Evolutionary conservation across 805 yeast species (phyloP), one percentile per base, ranked within the genome.

Genomic region (Candida montana): DNA sequence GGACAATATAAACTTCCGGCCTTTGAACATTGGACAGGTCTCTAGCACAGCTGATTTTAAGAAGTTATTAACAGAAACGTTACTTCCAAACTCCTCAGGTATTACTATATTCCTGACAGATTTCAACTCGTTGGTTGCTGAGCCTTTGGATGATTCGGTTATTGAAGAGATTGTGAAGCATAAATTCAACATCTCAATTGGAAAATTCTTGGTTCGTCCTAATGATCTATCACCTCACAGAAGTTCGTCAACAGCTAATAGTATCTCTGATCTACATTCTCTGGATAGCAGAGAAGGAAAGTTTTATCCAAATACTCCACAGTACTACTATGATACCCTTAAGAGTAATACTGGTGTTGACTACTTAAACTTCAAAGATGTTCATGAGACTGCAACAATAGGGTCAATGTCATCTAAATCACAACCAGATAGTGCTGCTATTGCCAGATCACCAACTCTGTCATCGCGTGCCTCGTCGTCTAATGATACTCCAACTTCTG

Each of bases 291-390:
- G 69, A 11, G 69, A 65, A 15, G 69, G 62, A 20, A 61, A 53
- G 15, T 52, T 63, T 23, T 79, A 77, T 51, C 86, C 81, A 17
- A 72, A 76, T 12, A 83, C 91, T 0, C 93, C 93, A 2, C 81
- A 81, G 48, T 77, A 83, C 51, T 60, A 81, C 41, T 65, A 81
- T 26, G 78, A 74, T 40, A 50, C 60, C 4, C 58, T 33, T 13
- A n/a, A 17, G 58, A 61, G 13, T 24, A 59, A 65, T 3, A 12
- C 29, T n/a, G 45, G 40, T 2, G 46, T 61, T 32, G 86, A 80
- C 57, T 80, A 80, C 50, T 52, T 77, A 59, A 79, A 72, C 50
- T 76, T 78, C 57, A 80, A 80, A 38, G 54, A 54, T 1, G 32
- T 34, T 12, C 38, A 38, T 15, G 45, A 37, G 7, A 29, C 29